Base-by-base conservation (phyloP, 2,329 filamentous ascomycete species). In the Didymella keratinophila region DNA sequence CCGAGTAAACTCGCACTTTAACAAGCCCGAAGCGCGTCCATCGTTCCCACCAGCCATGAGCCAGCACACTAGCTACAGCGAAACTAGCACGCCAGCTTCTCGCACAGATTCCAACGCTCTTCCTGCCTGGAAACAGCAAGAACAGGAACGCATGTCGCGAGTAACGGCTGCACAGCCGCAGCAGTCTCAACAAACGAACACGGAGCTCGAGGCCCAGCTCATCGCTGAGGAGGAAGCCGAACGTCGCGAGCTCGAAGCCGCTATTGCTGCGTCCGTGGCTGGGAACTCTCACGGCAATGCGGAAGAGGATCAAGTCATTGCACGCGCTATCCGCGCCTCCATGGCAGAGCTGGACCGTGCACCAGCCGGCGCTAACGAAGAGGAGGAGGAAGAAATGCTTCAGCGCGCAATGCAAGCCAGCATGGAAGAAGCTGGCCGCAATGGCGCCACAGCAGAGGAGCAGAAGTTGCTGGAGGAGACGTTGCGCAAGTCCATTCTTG, bases 251-350 rank as follows among this genome's bases (percentile, higher is more conserved):
- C 84, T 92, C 41, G 90, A 94, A 71, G 80, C 84, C 41, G 91
- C 91, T 1, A 94, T 95, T 57, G 84, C 83, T 52, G 81, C 71
- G 2, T 77, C 74, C 1, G 89, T 95, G 1, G 79, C 80, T 8
- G 84, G 89, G 70, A 92, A 90, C 0, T 93, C 90, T 0, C 82
- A 80, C 1, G 91, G 91, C 11, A 83, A 94, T 62, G 71, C 82
- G 0, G 82, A 86, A 20, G 89, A 95, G 73, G 92, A 95, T 68
- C 83, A 82, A 21, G 81, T 85, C 58, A 83, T 96, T 46, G 91
- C 93, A 71, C 82, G 86, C 20, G 91, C 91, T 1, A 89, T 96
- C 49, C 83, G 90, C 14, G 87, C 89, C 5, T 92, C 89, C 62
- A 81, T 95, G 16, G 79, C 78, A 14, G 87, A 90, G 65, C 73